Percentiles rank a stretch among this genome's conserved stretches.
phyloP scores from a whole-genome alignment of 1,139 yeast species.

The Taphrina flavorubra region DNA sequence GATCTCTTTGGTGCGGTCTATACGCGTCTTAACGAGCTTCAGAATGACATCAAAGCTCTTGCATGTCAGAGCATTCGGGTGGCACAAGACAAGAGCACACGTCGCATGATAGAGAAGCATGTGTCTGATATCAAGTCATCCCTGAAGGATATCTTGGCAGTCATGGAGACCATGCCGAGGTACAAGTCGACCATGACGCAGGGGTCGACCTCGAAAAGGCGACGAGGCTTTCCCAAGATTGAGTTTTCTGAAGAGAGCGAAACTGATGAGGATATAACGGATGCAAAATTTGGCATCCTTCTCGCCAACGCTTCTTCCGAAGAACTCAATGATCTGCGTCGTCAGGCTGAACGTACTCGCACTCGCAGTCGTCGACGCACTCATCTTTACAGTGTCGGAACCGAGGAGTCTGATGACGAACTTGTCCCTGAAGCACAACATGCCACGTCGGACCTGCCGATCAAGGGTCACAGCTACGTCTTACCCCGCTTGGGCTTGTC shows the following conservation, averaged over 20 bases:
- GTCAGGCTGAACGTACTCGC: conserved; percentile 11
- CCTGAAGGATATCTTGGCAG: conserved; percentile 2
- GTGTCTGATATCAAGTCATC: background rate
- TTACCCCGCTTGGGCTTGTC: background rate
- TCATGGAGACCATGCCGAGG: conserved; percentile 13
- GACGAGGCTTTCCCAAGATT: conserved; percentile 10
- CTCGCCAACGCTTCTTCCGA: conserved; percentile 9
- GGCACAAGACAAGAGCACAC: conserved; percentile 4
- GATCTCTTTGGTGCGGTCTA: conserved; percentile 18
- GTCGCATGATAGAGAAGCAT: background rate
- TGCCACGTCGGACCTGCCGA: background rate
- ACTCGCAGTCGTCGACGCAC: conserved; percentile 11
- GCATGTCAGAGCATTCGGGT: background rate
- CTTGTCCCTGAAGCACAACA: background rate
- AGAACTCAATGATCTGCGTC: conserved; percentile 7
- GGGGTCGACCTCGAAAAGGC: background rate
- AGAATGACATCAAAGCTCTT: conserved; percentile 12
- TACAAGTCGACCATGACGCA: conserved; percentile 4
- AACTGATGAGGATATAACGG: background rate
- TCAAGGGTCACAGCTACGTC: background rate
- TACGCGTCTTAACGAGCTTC: background rate
- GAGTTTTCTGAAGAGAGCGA: conserved; percentile 16
- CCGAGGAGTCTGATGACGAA: conserved; percentile 3
- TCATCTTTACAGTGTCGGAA: conserved; percentile 2
- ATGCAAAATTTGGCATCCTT: conserved; percentile 19